Conservation (phyloP, 2,329 filamentous ascomycete genomes). For the Lecanicillium sp. region DNA sequence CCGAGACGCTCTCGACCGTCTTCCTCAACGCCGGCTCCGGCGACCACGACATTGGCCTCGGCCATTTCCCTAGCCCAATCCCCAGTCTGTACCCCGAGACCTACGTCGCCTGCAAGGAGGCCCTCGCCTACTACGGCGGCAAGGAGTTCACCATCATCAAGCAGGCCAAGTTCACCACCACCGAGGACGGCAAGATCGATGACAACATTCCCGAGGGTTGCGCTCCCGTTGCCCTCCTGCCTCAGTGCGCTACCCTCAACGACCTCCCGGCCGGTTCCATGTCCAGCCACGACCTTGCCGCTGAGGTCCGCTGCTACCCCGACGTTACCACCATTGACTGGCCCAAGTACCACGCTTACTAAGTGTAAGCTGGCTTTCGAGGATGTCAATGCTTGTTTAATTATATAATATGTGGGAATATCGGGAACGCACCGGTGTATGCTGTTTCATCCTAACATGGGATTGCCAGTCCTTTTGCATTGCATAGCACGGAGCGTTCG, state of each 20-base stretch:
- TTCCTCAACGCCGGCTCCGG: constrained; percentile 30
- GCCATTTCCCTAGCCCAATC: constrained; percentile 30
- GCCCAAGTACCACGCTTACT: constrained; percentile 16
- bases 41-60: constrained; percentile 29
- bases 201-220: constrained; percentile 33
- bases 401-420: background rate
- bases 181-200: constrained; percentile 17
- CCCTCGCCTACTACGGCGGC: constrained; percentile 35
- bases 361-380: background rate
- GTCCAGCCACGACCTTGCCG: constrained; percentile 35
- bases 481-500: constrained; percentile 1
- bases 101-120: constrained; percentile 38
- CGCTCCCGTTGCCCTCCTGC: constrained; percentile 35
- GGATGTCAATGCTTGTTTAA: background rate
- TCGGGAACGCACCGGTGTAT: background rate
- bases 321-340: constrained; percentile 35
- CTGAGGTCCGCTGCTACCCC: constrained; percentile 33
- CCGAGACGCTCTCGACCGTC: constrained; percentile 26
- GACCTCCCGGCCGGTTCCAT: constrained; percentile 29
- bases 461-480: constrained; percentile 1
- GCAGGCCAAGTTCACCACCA: constrained; percentile 25
- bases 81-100: constrained; percentile 26
- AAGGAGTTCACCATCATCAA: constrained; percentile 33
- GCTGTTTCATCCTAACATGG: no score
- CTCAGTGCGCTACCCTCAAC: constrained; percentile 35